Base-by-base conservation (phyloP, 2,329 filamentous ascomycete species). In the Tolypocladium inflatum region DNA sequence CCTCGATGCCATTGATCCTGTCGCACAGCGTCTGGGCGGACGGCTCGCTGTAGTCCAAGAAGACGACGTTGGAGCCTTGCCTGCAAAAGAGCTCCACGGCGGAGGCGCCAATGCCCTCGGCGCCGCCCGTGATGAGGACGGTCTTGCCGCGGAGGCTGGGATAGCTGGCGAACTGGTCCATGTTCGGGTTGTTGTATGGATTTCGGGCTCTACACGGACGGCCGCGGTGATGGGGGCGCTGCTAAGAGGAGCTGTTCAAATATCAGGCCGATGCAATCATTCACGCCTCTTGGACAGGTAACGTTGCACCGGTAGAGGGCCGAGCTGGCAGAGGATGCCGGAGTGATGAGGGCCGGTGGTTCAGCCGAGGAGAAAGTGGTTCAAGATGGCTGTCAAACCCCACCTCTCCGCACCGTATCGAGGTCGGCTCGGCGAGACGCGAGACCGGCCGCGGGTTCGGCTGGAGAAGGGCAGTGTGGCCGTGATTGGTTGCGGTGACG, bases 51-150 rank as follows among this genome's bases (percentile, higher is more conserved):
- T 74, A 71, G 58, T 80, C 77, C 6, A 79, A 63, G 62, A 80
- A 74, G 38, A 78, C 62, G 53, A 79, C 77, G 17, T 67, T 61
- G n/a, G 71, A 70, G n/a, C 76, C 75, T 55, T 79, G 76, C 2
- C 68, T 64, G 56, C 72, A 72, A 62, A 79, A 79, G 41, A 72
- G 65, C 62, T 78, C 72, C 23, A 78, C 77, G 10, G 73, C 70
- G 2, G 73, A 65, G 1, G 75, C 73, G 41, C 77, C 78, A 57
- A 80, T 79, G 15, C 78, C 77, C 57, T 74, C 71, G 38, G 77
- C 77, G 2, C 75, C 78, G 41, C 78, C 77, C 0, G 76, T 74
- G 58, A 80, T 71, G 41, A 79, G 65, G 4, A 80, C 74, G 2
- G 65, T 71, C 61, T 72, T 71, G 65, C 62, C 72, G 38, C 64